phyloP scores from a whole-genome alignment of 2,329 filamentous ascomycete genomes.

The Trichophyton benhamiae region DNA sequence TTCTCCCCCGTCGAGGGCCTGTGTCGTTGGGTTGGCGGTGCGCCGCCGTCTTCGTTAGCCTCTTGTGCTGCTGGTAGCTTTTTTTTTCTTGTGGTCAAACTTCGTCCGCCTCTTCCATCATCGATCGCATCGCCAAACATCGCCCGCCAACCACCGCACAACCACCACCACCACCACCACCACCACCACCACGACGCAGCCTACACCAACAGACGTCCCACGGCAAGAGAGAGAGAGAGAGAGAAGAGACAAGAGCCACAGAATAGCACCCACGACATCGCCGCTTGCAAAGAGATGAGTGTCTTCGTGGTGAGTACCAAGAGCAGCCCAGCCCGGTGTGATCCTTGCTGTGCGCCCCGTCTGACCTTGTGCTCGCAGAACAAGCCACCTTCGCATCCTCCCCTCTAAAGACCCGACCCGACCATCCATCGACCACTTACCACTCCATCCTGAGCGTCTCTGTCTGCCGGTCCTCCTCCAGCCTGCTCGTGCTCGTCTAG shows the following conservation, averaged over 20 bases:
- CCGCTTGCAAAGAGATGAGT: neutral
- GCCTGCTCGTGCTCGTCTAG: neutral
- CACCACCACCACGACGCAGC: neutral
- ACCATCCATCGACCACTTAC: neutral
- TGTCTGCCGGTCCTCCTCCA: too few species aligned
- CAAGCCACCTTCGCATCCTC: conserved; percentile 2
- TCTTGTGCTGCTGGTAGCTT: neutral
- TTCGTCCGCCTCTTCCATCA: neutral
- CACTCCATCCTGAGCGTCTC: too few species aligned
- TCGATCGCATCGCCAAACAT: too few species aligned
- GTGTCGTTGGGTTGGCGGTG: neutral
- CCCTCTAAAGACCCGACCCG: neutral
- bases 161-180: neutral
- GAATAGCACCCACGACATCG: neutral
- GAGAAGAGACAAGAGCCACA: neutral
- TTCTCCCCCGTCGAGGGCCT: neutral
- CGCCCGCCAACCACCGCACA: neutral
- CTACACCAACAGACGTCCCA: too few species aligned
- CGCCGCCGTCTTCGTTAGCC: neutral
- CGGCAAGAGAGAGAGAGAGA: neutral
- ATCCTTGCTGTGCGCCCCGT: neutral
- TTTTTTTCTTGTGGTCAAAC: too few species aligned
- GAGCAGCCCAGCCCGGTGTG: neutral
- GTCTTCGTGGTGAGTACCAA: neutral
- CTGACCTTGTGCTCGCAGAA: neutral